phyloP scores from a whole-genome alignment of 345 rosid species.

The Syzygium aqueum region DNA sequence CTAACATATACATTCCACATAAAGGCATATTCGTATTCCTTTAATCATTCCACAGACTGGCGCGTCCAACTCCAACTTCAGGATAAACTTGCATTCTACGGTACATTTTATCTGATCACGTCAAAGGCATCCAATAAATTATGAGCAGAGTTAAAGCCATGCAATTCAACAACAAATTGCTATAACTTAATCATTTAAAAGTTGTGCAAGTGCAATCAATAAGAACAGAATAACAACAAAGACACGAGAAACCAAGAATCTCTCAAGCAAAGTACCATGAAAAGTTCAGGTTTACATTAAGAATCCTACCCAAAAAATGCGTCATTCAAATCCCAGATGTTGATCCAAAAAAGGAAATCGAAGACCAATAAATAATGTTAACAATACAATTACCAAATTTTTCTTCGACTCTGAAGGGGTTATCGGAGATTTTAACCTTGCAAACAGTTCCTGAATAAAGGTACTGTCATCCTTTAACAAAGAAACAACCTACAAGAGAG shows the following conservation, averaged over 20 bases:
- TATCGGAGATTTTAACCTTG: conserved; percentile 51
- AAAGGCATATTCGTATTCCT: background rate
- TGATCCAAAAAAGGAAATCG: background rate
- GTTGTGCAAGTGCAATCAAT: background rate
- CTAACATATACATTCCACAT: background rate
- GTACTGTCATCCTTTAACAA: conserved; percentile 69
- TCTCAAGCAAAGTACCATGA: background rate
- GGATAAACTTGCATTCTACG: background rate
- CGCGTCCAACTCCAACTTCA: background rate
- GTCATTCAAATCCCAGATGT: background rate
- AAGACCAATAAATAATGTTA: background rate
- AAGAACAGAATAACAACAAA: background rate
- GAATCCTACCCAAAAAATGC: background rate
- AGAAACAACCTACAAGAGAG: conserved; percentile 56
- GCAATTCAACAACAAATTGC: background rate
- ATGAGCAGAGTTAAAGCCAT: background rate
- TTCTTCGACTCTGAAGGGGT: conserved; percentile 69
- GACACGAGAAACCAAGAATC: background rate
- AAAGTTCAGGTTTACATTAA: background rate
- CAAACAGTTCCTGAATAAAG: conserved; percentile 85
- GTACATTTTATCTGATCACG: background rate
- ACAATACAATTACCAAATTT: conserved; percentile 57
- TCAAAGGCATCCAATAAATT: background rate
- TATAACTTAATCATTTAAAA: background rate
- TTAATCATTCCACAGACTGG: background rate